Conservation (phyloP, 2,329 filamentous ascomycete species). For the Stemphylium vesicarium region DNA sequence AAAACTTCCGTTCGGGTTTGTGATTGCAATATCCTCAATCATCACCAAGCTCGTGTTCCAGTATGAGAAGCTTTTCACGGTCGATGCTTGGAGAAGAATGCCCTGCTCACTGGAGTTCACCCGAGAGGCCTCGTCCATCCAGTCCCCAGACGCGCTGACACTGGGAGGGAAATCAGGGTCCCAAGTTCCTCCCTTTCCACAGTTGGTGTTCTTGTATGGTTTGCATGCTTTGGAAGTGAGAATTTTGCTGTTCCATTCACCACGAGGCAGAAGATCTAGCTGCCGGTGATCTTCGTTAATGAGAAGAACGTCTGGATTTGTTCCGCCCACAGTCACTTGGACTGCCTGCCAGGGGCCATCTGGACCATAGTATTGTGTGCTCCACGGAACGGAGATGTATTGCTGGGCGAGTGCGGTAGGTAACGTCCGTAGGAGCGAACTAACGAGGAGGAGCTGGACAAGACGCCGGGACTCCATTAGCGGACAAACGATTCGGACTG, state of each 20-base stretch:
- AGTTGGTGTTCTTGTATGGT: slow-evolving; percentile 4
- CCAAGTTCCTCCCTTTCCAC: slow-evolving; percentile 22
- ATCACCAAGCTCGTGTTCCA: not conserved
- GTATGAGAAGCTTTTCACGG: not conserved
- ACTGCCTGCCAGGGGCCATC: slow-evolving; percentile 32
- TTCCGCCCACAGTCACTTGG: slow-evolving; percentile 13
- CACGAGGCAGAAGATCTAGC: slow-evolving; percentile 12
- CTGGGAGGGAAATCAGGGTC: slow-evolving; percentile 8
- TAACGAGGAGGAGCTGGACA: not conserved
- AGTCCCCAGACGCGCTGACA: not conserved
- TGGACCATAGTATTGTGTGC: slow-evolving; percentile 15
- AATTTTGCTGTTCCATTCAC: slow-evolving; percentile 4
- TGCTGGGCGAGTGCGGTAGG: not conserved
- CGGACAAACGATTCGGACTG: not conserved
- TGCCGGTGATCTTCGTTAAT: not conserved
- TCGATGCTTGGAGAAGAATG: slow-evolving; percentile 1
- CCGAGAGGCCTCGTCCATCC: not conserved
- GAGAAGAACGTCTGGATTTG: not conserved
- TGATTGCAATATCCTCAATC: slow-evolving; percentile 1
- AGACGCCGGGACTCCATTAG: not conserved
- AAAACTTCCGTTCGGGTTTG: not conserved
- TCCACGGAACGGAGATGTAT: slow-evolving; percentile 29
- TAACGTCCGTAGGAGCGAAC: not conserved
- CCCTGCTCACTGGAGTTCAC: slow-evolving; percentile 3
- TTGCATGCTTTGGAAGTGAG: slow-evolving; percentile 15